Base-by-base conservation (phyloP, 371 early-diverging fungal genomes). In the Coemansia sp. region DNA sequence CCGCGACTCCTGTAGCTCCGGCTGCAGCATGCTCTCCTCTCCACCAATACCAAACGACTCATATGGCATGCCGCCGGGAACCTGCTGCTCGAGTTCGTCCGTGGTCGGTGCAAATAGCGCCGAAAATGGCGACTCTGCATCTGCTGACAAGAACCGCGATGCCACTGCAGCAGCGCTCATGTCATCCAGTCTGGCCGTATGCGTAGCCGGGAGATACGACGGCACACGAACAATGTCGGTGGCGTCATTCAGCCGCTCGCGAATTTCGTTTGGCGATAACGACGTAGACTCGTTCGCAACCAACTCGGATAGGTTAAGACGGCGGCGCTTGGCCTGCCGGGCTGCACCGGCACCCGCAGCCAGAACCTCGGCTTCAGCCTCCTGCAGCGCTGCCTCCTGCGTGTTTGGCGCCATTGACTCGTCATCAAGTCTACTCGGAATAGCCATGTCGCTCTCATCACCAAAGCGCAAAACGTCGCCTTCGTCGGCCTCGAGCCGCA, bases 301-400 rank as follows among this genome's bases (percentile, higher is more conserved):
- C 9, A 72, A 62, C 31, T 75, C 76, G 6, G 70, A 62, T 36
- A 75, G 33, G 49, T 75, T 75, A 43, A 75, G 61, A 11, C 74
- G 59, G 14, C 72, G 72, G 16, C 77, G 68, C 69, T 76, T 76
- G 35, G 6, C 55, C 2, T 55, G 68, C n/a, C 68, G 65, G 9
- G 53, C 20, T 10, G 59, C 45, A n/a, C 55, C 59, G 5, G 60
- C 26, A 12, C 59, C 35, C 0, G 59, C 57, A 0, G 60, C 65
- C 5, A 76, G 59, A 2, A 76, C 65, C 9, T 65, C 59, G 4
- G 77, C 72, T 53, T 76, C 77, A 9, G 74, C 77, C 30, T 61
- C 72, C 41, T 72, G 77, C 59, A 76, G 57, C 5, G 74, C 76
- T 2, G 54, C 66, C 39, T 76, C 76, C 11, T 76, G 72, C n/a